Conservation (phyloP, 2,329 filamentous ascomycete species). For the Penicillium paneum region DNA sequence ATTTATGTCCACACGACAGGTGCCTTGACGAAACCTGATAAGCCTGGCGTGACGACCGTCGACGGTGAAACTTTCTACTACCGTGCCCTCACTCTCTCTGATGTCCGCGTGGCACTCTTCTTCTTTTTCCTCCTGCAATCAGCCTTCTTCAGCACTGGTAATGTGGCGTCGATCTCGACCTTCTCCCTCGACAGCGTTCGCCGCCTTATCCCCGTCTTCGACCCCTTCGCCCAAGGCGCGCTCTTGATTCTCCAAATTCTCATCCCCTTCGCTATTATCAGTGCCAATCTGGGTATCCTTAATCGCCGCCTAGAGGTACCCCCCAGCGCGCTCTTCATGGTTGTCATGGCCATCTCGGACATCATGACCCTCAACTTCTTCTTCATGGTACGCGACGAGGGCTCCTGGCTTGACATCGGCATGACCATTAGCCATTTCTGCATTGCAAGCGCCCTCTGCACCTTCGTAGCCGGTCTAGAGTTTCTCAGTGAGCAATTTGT, state of each 20-base stretch:
- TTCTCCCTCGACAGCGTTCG: constrained; percentile 90
- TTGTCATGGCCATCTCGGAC: constrained; percentile 88
- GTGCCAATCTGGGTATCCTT: constrained; percentile 87
- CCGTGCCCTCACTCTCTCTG: constrained; percentile 73
- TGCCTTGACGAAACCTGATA: constrained; percentile 28
- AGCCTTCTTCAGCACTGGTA: constrained; percentile 95
- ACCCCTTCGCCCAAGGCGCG: constrained; percentile 86
- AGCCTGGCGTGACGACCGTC: constrained; percentile 36
- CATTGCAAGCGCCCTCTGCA: constrained; percentile 83
- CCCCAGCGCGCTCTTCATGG: constrained; percentile 87
- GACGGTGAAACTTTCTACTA: constrained; percentile 40
- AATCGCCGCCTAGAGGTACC: constrained; percentile 81
- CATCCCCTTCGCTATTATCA: constrained; percentile 89
- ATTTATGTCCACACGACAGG: constrained; percentile 52
- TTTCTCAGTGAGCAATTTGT: constrained; percentile 81
- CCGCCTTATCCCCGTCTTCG: constrained; percentile 85
- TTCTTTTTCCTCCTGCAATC: constrained; percentile 94
- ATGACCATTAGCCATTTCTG: constrained; percentile 94
- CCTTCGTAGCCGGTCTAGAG: constrained; percentile 87
- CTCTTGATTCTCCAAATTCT: constrained; percentile 85
- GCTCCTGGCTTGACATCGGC: constrained; percentile 95
- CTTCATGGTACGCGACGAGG: constrained; percentile 94
- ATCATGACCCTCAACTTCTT: constrained; percentile 95
- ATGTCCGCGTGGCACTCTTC: constrained; percentile 85
- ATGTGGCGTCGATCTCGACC: constrained; percentile 87